A percentile compares a stretch with the other conserved stretches of the same genome.
Conservation (phyloP, 305 asterid genomes). For the Rubia balearica region DNA sequence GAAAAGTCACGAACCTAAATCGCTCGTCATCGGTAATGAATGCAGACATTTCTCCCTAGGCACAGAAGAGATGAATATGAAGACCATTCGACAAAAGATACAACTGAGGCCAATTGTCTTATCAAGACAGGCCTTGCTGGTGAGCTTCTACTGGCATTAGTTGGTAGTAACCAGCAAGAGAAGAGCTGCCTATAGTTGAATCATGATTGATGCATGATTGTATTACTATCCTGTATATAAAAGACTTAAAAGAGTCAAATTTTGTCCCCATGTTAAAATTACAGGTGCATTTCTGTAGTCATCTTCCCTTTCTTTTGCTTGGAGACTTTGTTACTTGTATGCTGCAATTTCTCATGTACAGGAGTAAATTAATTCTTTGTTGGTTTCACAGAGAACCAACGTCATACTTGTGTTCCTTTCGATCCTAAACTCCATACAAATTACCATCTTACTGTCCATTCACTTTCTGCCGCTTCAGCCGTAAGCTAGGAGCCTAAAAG, state of each 20-base stretch:
- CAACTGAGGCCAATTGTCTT: not conserved
- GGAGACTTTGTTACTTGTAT: not conserved
- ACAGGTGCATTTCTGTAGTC: conserved; percentile 19
- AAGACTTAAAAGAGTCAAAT: conserved; percentile 8
- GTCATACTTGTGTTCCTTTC: not conserved
- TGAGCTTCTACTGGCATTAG: not conserved
- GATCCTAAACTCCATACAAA: not conserved
- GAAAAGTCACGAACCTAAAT: conserved; percentile 34
- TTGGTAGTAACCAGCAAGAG: not conserved
- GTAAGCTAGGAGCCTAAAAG: too few relatives aligned
- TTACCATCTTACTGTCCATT: not conserved
- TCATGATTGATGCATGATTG: not conserved
- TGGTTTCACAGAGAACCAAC: not conserved
- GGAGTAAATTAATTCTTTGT: conserved; percentile 14
- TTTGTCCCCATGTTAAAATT: conserved; percentile 20
- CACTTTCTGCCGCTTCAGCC: not conserved
- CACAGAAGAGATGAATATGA: not conserved
- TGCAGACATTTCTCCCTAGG: conserved; percentile 36
- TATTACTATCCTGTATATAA: conserved; percentile 19
- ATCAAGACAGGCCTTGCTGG: not conserved
- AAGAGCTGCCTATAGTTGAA: conserved; percentile 9
- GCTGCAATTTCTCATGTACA: conserved; percentile 11
- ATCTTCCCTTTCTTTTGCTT: not conserved
- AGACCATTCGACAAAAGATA: not conserved
- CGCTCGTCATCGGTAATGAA: conserved; percentile 39